Base-by-base conservation (phyloP, 768 basidiomycete genomes). In the Tylopilus intermedius region DNA sequence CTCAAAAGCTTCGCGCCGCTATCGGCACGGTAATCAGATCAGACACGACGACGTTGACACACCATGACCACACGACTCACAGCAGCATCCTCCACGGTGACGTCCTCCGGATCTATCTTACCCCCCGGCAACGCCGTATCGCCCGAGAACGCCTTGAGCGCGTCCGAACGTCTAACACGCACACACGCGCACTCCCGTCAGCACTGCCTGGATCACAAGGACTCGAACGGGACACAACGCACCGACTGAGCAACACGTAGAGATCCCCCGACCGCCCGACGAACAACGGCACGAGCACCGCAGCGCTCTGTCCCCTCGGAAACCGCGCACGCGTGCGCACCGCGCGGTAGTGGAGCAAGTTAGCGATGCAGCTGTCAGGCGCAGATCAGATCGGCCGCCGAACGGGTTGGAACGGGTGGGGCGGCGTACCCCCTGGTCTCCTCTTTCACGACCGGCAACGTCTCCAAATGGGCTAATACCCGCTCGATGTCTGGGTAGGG, bases 101-200 rank as follows among this genome's bases (percentile, higher is more conserved):
- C 65, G 65, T 94, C 92, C 38, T 71, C 74, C 2, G 73, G 72
- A 14, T 95, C 92, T 7, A 84, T 77, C 64, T 84, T 90, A 0
- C 93, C 92, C 6, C 93, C 92, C 0, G 92, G 93, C 5, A 95
- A 70, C 1, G 90, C 87, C 0, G 93, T 95, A 65, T 94, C 93
- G 0, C 90, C 90, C 0, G 92, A 88, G 60, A 88, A 95, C 8
- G 84, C 77, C 35, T 82, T 74, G 59, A 95, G 71, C 3, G 79
- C 79, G 0, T 84, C 76, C 2, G 91, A 83, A 2, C 92, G 83
- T 55, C 92, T 94, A 41, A 21, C 11, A 18, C 18, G 18, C 13
- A 35, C 2, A 35, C 4, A 37, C 5, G 1, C 2, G 30, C 30
- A 30, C 30, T 5, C 30, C 24, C 24, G 5, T 30, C 30, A 30